Evolutionary conservation across 192 early-diverging fungal species (phyloP).

Genomic region (Linnemannia zychae): DNA sequence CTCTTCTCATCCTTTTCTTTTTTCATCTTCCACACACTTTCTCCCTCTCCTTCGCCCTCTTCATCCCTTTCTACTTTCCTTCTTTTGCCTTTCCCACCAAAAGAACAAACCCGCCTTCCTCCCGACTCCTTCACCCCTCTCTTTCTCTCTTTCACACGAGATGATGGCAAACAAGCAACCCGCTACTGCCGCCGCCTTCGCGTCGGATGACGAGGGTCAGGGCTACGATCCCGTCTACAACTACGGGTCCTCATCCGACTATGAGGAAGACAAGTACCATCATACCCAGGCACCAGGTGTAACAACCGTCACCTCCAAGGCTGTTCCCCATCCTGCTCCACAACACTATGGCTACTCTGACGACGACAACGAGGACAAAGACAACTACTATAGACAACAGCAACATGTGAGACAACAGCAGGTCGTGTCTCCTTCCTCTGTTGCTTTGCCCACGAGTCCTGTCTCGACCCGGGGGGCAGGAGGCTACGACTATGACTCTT

Average conservation of each 20-base stretch:
- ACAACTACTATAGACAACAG: slow-evolving; percentile 1
- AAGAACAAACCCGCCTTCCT: background rate
- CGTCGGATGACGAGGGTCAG: slow-evolving; percentile 30
- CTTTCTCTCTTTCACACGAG: slow-evolving; percentile 9
- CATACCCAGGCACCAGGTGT: background rate
- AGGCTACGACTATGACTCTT: slow-evolving; percentile 1
- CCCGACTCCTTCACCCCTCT: background rate
- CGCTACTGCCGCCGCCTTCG: slow-evolving; percentile 8
- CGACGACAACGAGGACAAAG: background rate
- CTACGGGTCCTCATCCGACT: slow-evolving; percentile 27
- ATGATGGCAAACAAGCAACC: slow-evolving; percentile 29
- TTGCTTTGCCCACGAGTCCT: slow-evolving; percentile 40
- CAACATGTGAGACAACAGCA: slow-evolving; percentile 15
- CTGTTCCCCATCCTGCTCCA: background rate
- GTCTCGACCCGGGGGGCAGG: slow-evolving; percentile 23
- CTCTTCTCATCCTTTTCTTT: background rate
- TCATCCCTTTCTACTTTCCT: background rate
- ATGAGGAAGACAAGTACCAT: slow-evolving; percentile 16
- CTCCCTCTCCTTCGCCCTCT: background rate
- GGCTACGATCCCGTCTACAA: slow-evolving; percentile 36
- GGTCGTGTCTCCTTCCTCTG: slow-evolving; percentile 7
- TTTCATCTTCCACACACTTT: background rate
- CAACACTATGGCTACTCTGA: slow-evolving; percentile 12
- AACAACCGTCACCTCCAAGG: background rate
- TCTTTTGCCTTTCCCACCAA: background rate